These are phyloP conservation scores for Hylodesmum podocarpum DNA, from an alignment of 306 rosid genomes.

Conservation along the genomic window DNA sequence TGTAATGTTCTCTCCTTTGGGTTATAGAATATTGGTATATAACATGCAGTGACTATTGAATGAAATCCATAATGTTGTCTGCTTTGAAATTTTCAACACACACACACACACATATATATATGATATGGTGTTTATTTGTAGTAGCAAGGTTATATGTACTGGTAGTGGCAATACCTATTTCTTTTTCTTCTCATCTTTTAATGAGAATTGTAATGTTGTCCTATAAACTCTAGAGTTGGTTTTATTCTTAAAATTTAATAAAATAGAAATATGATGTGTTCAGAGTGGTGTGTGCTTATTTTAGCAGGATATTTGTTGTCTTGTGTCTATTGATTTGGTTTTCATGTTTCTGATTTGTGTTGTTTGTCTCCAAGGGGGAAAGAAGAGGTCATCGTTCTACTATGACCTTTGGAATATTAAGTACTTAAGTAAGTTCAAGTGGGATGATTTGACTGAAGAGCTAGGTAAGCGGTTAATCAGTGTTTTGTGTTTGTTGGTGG, in stretches of 20 bases:
- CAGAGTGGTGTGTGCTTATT: background rate
- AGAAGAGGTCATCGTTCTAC: constrained; percentile 76
- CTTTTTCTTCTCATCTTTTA: background rate
- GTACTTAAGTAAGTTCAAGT: constrained; percentile 90
- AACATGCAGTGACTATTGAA: background rate
- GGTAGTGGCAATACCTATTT: background rate
- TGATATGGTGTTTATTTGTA: background rate
- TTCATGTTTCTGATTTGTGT: background rate
- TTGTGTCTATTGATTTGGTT: background rate
- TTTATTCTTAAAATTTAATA: background rate
- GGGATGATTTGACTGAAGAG: constrained; percentile 93
- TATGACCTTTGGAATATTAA: constrained; percentile 95
- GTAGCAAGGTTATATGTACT: background rate
- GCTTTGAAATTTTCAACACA: too few species aligned
- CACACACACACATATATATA: too few species aligned
- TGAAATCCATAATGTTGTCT: too few species aligned
- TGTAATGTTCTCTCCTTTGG: background rate
- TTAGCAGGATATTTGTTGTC: background rate
- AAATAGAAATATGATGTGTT: background rate
- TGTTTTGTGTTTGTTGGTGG: constrained; percentile 4
- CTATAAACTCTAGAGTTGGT: background rate
- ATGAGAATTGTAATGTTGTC: background rate
- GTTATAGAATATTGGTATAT: background rate
- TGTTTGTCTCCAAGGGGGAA: constrained; percentile 65
- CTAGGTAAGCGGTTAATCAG: constrained; percentile 51